Evolutionary conservation across 2,329 filamentous ascomycete genomes (phyloP), one percentile per base, ranked within the genome.

Genomic region (Fusarium newnesense): DNA sequence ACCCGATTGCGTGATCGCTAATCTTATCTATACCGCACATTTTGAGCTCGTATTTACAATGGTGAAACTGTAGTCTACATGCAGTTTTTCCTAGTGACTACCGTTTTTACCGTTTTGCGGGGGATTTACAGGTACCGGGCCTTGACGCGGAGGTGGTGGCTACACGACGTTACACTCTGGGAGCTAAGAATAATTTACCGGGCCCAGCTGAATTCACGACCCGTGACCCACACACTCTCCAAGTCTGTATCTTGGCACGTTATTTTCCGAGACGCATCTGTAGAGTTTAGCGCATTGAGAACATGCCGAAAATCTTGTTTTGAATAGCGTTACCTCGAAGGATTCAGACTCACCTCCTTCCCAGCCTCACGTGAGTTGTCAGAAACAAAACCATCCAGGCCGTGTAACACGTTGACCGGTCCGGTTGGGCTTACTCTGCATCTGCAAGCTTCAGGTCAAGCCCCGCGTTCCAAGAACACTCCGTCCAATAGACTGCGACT

Each of bases 111-210:
- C 40, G n/a, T 7, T 26, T 60, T 67, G 52, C 34, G 52, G 44
- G 61, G 64, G 64, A 60, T 60, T 46, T 40, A 40, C 53, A 67
- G 64, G 64, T 32, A 67, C 64, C 18, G 21, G 40, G 59, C 24
- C 39, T 43, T 60, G 30, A 42, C 21, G 49, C 36, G 16, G 43
- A 28, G 24, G 30, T 43, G 39, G 62, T 36, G 34, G 39, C 9
- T 19, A 26, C 37, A 37, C 24, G 13, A 61, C 39, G 56, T 58
- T 36, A 18, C 32, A 50, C 32, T 28, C 24, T 30, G 15, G 1
- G 16, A 15, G 34, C 32, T 26, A 52, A 60, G 34, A 60, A 52
- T 32, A 52, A 46, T 28, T 58, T 58, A n/a, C 39, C 24, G 40
- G 32, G 24, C 44, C 44, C 54, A 47, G 54, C 54, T 49, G 54